A percentile compares a stretch with the other conserved stretches of the same genome.
Conservation (phyloP, 2,329 filamentous ascomycete genomes). For the Claviceps arundinis region DNA sequence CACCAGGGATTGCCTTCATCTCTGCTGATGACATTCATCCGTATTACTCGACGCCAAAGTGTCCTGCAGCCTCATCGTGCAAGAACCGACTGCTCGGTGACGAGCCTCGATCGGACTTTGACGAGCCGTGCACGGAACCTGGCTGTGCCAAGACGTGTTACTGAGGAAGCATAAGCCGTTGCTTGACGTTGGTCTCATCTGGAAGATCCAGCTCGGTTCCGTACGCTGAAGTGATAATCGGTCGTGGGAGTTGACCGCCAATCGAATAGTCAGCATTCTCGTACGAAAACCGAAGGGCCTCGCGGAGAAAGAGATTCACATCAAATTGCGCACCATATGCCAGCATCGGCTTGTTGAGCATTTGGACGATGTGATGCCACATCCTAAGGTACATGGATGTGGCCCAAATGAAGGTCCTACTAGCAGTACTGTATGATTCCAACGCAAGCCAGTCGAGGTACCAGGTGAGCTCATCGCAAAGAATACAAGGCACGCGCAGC, state of each 20-base stretch:
- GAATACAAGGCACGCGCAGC: constrained; percentile 10
- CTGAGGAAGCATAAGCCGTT: neutral
- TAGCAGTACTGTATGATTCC: constrained; percentile 11
- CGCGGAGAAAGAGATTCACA: constrained; percentile 14
- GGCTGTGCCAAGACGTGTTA: neutral
- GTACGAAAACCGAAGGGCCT: constrained; percentile 18
- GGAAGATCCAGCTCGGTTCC: constrained; percentile 7
- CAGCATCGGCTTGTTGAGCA: constrained; percentile 1
- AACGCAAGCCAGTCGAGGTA: constrained; percentile 22
- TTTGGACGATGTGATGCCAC: constrained; percentile 11
- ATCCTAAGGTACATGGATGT: constrained; percentile 15
- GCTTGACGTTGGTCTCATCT: neutral
- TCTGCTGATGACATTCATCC: too few species aligned
- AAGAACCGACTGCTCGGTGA: neutral
- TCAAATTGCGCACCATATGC: constrained; percentile 12
- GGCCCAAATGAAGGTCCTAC: constrained; percentile 18
- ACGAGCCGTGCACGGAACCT: neutral
- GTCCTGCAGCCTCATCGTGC: too few species aligned
- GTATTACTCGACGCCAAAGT: too few species aligned
- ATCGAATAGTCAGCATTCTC: constrained; percentile 16
- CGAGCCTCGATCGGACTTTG: neutral
- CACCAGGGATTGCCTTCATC: too few species aligned
- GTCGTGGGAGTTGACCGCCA: constrained; percentile 18
- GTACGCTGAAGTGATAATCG: constrained; percentile 13
- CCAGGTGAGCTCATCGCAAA: constrained; percentile 11